Evolutionary conservation across 768 basidiomycete genomes (phyloP).

Genomic region (Xanthoconium purpureum): DNA sequence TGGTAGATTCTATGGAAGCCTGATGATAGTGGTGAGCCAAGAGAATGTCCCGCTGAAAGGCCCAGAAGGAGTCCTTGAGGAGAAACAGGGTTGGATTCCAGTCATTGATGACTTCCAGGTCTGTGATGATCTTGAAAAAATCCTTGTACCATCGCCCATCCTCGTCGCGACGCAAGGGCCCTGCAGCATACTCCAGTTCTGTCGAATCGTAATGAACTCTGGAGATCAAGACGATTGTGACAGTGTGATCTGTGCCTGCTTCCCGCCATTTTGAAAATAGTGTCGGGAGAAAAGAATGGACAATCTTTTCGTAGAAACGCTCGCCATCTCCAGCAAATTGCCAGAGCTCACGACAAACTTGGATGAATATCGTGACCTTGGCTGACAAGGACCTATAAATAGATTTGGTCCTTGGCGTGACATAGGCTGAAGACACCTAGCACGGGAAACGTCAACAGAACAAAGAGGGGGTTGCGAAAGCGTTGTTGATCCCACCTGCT

Average conservation of each 20-base stretch:
- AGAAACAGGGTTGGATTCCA: conserved; percentile 85
- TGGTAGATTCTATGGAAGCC: conserved; percentile 48
- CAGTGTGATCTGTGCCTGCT: conserved; percentile 84
- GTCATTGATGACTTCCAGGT: conserved; percentile 82
- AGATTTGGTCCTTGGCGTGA: conserved; percentile 80
- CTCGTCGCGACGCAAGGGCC: conserved; percentile 74
- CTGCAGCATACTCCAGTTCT: conserved; percentile 79
- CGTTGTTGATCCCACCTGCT: conserved; percentile 45
- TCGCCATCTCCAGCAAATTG: conserved; percentile 97
- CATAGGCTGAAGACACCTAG: conserved; percentile 77
- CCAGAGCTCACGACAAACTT: conserved; percentile 95
- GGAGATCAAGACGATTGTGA: conserved; percentile 92
- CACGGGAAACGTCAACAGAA: background rate
- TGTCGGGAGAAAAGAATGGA: conserved; percentile 91
- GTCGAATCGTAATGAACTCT: conserved; percentile 84
- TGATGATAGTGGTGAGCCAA: conserved; percentile 87
- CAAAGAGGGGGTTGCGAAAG: background rate
- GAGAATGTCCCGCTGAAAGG: conserved; percentile 88
- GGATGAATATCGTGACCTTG: conserved; percentile 90
- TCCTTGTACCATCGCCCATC: conserved; percentile 87
- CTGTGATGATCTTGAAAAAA: conserved; percentile 93
- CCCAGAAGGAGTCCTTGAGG: conserved; percentile 87
- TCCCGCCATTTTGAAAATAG: conserved; percentile 84
- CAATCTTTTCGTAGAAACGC: conserved; percentile 94
- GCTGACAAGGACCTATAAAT: conserved; percentile 90